Evolutionary conservation across 1,139 yeast genomes (phyloP).

Genomic region (Yamadazyma songkhlaensis): DNA sequence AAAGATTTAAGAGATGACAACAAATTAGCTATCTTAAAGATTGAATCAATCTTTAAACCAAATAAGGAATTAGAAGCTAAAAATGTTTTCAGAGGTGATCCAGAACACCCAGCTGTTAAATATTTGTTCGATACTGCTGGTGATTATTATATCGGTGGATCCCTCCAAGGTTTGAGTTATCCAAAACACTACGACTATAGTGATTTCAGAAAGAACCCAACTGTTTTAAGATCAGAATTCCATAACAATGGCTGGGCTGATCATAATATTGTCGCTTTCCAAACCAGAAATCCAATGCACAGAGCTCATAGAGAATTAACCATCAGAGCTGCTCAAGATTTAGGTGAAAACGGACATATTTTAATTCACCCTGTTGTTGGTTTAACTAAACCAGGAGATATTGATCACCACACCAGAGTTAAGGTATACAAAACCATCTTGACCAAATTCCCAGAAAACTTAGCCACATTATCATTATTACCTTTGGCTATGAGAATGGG

Average conservation of each 20-base stretch:
- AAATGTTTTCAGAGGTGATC: slow-evolving; percentile 92
- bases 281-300: slow-evolving; percentile 98
- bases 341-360: slow-evolving; percentile 55
- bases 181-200: slow-evolving; percentile 92
- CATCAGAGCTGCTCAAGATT: slow-evolving; percentile 78
- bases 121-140: slow-evolving; percentile 75
- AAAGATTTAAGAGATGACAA: slow-evolving; percentile 82
- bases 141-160: slow-evolving; percentile 86
- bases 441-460: slow-evolving; percentile 89
- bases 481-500: slow-evolving; percentile 99
- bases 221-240: slow-evolving; percentile 85
- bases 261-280: slow-evolving; percentile 90
- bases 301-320: slow-evolving; percentile 97
- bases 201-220: slow-evolving; percentile 84
- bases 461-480: slow-evolving; percentile 83
- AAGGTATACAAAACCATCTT: slow-evolving; percentile 90
- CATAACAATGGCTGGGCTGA: slow-evolving; percentile 69
- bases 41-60: slow-evolving; percentile 78
- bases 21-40: slow-evolving; percentile 76
- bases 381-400: slow-evolving; percentile 95
- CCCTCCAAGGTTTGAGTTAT: slow-evolving; percentile 74
- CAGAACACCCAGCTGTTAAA: slow-evolving; percentile 90
- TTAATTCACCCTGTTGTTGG: slow-evolving; percentile 97
- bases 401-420: slow-evolving; percentile 96
- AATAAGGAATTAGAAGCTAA: slow-evolving; percentile 77